Conservation (phyloP, 257 asterid genomes). For the Salvia rosmarinus region DNA sequence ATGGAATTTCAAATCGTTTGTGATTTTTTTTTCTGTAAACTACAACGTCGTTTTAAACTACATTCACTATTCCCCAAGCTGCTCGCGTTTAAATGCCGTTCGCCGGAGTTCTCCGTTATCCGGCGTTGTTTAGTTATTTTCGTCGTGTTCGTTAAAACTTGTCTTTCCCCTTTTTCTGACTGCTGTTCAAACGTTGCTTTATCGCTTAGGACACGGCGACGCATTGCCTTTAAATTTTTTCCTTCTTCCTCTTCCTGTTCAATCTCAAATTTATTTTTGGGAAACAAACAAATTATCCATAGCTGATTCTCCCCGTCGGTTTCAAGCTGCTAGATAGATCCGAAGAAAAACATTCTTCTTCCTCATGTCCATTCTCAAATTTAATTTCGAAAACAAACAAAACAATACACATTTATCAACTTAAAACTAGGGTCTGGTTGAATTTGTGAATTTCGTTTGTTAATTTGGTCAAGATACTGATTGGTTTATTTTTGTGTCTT, state of each 20-base stretch:
- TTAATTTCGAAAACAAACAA: not conserved
- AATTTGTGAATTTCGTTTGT: not conserved
- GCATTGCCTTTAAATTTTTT: too few relatives aligned
- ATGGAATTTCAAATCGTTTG: not conserved
- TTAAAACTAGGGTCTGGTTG: not conserved
- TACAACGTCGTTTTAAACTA: not conserved
- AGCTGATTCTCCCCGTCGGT: not conserved
- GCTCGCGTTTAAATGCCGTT: not conserved
- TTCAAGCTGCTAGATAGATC: not conserved
- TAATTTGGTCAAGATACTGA: slow-evolving; percentile 43
- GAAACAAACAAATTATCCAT: not conserved
- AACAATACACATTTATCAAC: not conserved
- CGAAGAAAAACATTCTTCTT: not conserved
- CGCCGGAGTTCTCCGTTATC: not conserved
- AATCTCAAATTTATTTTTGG: not conserved
- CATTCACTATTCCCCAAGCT: not conserved
- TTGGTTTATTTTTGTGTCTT: slow-evolving; percentile 26
- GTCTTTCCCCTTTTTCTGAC: not conserved
- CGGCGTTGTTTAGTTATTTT: slow-evolving; percentile 26
- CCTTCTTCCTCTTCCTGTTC: not conserved
- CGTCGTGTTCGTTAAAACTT: not conserved
- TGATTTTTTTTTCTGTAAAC: not conserved
- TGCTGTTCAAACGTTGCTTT: slow-evolving; percentile 29
- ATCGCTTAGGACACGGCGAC: slow-evolving; percentile 38
- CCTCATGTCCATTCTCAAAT: not conserved